Conservation (phyloP, 495 filamentous ascomycete genomes). For the Tuber umbilicatum region DNA sequence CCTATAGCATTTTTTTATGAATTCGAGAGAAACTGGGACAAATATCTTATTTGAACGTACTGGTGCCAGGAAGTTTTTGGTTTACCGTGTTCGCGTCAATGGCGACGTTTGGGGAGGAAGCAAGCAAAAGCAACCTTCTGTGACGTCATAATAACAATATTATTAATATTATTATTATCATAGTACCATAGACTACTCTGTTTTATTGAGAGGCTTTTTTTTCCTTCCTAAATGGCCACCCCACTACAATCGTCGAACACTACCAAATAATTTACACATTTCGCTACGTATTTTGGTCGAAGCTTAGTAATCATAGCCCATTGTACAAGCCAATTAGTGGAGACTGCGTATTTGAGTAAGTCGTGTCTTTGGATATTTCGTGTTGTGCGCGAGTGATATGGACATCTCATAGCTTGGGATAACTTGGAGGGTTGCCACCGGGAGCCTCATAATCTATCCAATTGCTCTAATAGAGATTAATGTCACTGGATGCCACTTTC, state of each 20-base stretch:
- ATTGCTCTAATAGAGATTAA: background rate
- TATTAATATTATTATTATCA: no score
- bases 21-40: no score
- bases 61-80: no score
- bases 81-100: background rate
- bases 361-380: no score
- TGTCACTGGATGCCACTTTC: background rate
- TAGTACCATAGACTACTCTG: background rate
- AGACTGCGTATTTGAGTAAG: no score
- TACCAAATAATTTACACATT: no score
- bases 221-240: background rate
- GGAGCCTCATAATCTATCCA: background rate
- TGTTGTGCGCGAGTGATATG: background rate
- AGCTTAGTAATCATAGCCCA: no score
- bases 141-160: background rate
- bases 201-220: background rate
- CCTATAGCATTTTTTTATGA: no score
- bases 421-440: background rate
- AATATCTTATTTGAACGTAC: no score
- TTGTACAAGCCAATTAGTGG: no score
- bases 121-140: background rate
- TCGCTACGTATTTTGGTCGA: no score
- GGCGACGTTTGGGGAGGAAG: background rate
- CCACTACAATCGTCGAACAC: no score
- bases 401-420: background rate